These are phyloP conservation scores for Xylaria sp. DNA, from an alignment of 2,329 filamentous ascomycete genomes.

Conservation along the genomic window DNA sequence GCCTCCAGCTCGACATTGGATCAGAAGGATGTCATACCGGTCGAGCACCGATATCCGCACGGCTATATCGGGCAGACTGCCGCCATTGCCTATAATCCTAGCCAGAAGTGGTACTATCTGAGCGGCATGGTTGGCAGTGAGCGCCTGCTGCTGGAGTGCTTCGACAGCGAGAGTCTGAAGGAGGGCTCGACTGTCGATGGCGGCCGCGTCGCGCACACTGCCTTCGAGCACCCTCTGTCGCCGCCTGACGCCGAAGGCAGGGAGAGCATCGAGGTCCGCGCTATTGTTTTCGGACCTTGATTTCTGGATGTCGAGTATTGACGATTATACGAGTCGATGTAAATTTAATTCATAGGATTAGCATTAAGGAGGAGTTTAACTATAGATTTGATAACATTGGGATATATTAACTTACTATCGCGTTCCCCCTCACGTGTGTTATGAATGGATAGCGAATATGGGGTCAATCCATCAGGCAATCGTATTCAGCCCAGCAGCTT, in stretches of 20 bases:
- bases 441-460: constrained; percentile 25
- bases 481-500: constrained; percentile 38
- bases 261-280: constrained; percentile 90
- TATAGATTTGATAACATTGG: background rate
- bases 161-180: constrained; percentile 71
- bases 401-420: background rate
- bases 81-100: constrained; percentile 68
- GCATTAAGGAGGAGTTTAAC: constrained; percentile 14
- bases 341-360: background rate
- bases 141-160: constrained; percentile 81
- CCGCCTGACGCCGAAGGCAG: constrained; percentile 74
- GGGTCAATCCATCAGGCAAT: constrained; percentile 38
- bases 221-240: constrained; percentile 81
- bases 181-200: constrained; percentile 61
- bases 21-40: constrained; percentile 73
- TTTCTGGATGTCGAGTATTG: background rate
- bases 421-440: no score
- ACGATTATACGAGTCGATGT: background rate
- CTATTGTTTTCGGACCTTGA: constrained; percentile 80
- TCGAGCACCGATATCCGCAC: constrained; percentile 78
- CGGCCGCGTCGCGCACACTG: constrained; percentile 75
- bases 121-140: constrained; percentile 81
- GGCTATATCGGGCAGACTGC: constrained; percentile 79
- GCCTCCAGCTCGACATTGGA: constrained; percentile 71
- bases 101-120: constrained; percentile 82